phyloP scores from a whole-genome alignment of 2,329 filamentous ascomycete genomes.

The Metarhizium anisopliae region DNA sequence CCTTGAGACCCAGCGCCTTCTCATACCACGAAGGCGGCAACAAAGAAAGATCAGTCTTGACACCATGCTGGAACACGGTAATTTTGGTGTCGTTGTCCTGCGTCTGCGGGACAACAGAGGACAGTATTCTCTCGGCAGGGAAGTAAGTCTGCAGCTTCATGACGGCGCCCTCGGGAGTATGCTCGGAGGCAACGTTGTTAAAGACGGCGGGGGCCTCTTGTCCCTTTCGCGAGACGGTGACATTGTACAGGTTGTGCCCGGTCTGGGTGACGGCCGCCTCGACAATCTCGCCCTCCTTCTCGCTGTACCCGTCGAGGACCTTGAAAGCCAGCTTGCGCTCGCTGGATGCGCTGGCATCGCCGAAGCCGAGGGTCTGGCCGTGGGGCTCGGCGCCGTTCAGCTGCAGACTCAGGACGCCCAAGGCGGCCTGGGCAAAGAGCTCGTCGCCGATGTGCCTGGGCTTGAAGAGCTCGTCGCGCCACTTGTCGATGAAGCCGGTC shows the following conservation, averaged over 20 bases:
- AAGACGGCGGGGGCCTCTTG: conserved; percentile 30
- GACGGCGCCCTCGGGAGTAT: conserved; percentile 18
- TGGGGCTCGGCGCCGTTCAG: conserved; percentile 31
- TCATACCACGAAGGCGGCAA: conserved; percentile 69
- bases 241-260: conserved; percentile 36
- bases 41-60: conserved; percentile 50
- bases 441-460: conserved; percentile 55
- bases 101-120: conserved; percentile 59
- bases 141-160: conserved; percentile 51
- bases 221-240: conserved; percentile 34
- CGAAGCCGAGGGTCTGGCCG: conserved; percentile 47
- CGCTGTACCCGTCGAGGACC: conserved; percentile 51
- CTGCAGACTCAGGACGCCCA: conserved; percentile 57
- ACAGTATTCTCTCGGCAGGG: conserved; percentile 68
- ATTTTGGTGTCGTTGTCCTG: conserved; percentile 50
- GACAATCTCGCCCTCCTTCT: conserved; percentile 55
- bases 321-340: conserved; percentile 43
- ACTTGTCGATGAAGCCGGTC: conserved; percentile 92
- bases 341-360: conserved; percentile 28
- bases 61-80: conserved; percentile 66
- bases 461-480: conserved; percentile 69
- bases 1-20: conserved; percentile 77
- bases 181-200: conserved; percentile 35
- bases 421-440: conserved; percentile 76
- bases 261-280: conserved; percentile 41